Evolutionary conservation across 129 eudicot species (phyloP).

Genomic region (Flaveria brownii): DNA sequence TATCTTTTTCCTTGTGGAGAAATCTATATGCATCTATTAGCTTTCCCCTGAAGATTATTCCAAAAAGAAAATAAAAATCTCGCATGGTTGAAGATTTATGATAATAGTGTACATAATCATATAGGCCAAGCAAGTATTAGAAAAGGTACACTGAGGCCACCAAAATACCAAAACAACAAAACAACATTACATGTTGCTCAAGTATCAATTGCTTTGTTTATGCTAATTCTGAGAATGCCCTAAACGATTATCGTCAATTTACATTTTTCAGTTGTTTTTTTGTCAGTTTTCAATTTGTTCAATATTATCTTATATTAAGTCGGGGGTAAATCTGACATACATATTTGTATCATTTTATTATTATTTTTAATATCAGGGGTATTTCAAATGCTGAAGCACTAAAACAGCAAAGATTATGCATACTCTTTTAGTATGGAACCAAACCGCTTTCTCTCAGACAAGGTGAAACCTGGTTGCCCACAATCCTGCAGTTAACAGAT

Average conservation of each 20-base stretch:
- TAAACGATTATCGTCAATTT: neutral
- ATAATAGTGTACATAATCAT: neutral
- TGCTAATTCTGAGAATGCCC: neutral
- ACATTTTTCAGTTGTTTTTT: neutral
- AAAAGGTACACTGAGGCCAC: neutral
- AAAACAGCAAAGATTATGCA: conserved; percentile 20
- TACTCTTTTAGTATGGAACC: conserved; percentile 82
- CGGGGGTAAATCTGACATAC: neutral
- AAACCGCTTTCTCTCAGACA: conserved; percentile 86
- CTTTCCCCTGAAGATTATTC: conserved; percentile 60
- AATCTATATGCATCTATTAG: conserved; percentile 80
- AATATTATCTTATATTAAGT: neutral
- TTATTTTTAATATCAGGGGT: neutral
- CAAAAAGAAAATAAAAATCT: neutral
- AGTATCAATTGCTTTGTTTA: neutral
- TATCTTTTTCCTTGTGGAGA: conserved; percentile 73
- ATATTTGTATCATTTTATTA: neutral
- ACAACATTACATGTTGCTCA: neutral
- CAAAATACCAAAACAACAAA: neutral
- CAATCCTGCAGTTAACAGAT: conserved; percentile 56
- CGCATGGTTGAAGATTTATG: neutral
- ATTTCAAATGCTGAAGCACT: conserved; percentile 9
- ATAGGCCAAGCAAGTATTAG: too few species aligned
- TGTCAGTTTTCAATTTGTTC: neutral
- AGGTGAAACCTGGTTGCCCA: conserved; percentile 97